Conservation (phyloP, 768 basidiomycete species). For the Tylopilus vinaceipallidus region DNA sequence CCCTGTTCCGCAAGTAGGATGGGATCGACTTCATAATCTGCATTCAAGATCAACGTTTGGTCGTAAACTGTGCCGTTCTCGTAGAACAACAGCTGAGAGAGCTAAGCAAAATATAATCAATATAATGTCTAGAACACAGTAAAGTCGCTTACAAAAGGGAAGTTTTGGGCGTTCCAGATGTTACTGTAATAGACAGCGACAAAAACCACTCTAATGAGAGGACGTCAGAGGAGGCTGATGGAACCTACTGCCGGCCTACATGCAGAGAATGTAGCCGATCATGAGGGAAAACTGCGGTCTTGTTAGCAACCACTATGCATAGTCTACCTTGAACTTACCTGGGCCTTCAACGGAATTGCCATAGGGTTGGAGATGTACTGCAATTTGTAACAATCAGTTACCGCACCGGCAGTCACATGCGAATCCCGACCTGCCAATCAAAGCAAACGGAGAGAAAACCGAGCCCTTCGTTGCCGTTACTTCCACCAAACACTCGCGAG, state of each 20-base stretch:
- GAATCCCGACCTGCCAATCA: conserved; percentile 50
- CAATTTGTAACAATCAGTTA: background rate
- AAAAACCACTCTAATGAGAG: conserved; percentile 30
- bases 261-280: conserved; percentile 50
- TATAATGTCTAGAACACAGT: background rate
- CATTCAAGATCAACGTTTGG: conserved; percentile 51
- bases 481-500: conserved; percentile 59
- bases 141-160: conserved; percentile 52
- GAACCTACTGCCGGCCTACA: conserved; percentile 32
- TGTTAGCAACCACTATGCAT: background rate
- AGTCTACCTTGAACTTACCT: conserved; percentile 22
- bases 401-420: conserved; percentile 11
- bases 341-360: conserved; percentile 53
- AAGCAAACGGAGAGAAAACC: conserved; percentile 57
- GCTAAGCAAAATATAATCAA: conserved; percentile 19
- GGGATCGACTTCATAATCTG: conserved; percentile 49
- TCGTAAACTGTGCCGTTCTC: conserved; percentile 54
- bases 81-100: conserved; percentile 51
- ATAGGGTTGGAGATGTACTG: conserved; percentile 43
- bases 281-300: conserved; percentile 39
- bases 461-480: conserved; percentile 60
- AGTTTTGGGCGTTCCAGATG: conserved; percentile 54
- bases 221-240: background rate
- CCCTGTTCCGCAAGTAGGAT: conserved; percentile 45
- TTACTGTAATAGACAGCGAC: conserved; percentile 44